phyloP scores from a whole-genome alignment of 805 yeast genomes.

The Pachysolen tannophilus region DNA sequence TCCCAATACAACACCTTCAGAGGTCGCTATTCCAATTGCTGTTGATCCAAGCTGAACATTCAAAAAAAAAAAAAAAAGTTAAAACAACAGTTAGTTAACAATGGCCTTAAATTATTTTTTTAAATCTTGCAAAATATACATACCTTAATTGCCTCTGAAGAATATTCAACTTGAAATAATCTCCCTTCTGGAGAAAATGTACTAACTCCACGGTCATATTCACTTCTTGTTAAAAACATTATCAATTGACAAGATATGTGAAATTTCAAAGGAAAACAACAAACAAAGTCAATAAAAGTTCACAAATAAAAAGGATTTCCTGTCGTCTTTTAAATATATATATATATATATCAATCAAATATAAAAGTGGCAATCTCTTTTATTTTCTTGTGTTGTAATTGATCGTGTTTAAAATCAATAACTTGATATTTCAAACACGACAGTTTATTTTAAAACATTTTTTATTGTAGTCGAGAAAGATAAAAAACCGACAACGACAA shows the following conservation, averaged over 20 bases:
- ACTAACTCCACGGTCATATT: constrained; percentile 97
- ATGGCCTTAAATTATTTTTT: too few relatives aligned
- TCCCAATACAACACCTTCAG: constrained; percentile 92
- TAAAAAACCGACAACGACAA: too few relatives aligned
- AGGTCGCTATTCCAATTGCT: constrained; percentile 93
- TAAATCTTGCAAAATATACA: constrained; percentile 20
- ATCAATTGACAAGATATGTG: constrained; percentile 1
- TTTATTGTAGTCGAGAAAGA: too few relatives aligned
- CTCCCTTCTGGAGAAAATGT: constrained; percentile 99
- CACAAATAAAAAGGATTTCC: too few relatives aligned
- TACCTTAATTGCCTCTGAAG: constrained; percentile 91
- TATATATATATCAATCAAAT: too few relatives aligned
- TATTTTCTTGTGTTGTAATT: too few relatives aligned
- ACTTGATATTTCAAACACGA: too few relatives aligned
- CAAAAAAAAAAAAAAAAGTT: not conserved
- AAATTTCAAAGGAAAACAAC: not conserved
- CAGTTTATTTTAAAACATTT: too few relatives aligned
- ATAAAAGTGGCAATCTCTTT: too few relatives aligned
- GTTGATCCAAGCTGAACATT: constrained; percentile 68
- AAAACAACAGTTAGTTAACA: not conserved
- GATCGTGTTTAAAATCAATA: too few relatives aligned
- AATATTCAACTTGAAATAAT: constrained; percentile 94
- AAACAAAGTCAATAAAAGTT: too few relatives aligned
- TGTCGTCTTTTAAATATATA: too few relatives aligned
- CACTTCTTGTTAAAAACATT: constrained; percentile 99